A percentile compares a stretch with the other conserved stretches of the same genome.
These are phyloP conservation scores for Erythrobasidium hasegawianum DNA, from an alignment of 1,284 basidiomycete genomes.

Conservation along the genomic window DNA sequence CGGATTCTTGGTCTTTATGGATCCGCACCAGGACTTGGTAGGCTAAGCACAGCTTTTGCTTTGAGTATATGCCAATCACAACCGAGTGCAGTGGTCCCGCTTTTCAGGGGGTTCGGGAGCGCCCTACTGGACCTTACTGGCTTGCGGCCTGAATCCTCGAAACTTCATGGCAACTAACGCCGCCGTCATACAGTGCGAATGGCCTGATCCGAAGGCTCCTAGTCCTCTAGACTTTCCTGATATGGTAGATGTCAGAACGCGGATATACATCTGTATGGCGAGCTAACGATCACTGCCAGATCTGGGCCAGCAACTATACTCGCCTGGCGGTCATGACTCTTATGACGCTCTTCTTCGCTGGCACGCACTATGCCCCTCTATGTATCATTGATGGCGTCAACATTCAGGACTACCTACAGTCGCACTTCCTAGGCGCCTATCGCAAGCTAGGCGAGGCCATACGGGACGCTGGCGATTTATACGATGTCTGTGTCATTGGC, in stretches of 20 bases:
- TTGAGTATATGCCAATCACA: neutral
- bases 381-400: conserved; percentile 88
- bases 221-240: conserved; percentile 72
- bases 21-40: conserved; percentile 94
- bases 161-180: conserved; percentile 79
- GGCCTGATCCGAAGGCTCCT: conserved; percentile 60
- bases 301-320: conserved; percentile 95
- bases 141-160: conserved; percentile 84
- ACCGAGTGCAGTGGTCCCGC: conserved; percentile 77
- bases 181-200: conserved; percentile 85
- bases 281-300: conserved; percentile 41
- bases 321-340: conserved; percentile 82
- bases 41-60: conserved; percentile 47
- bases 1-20: conserved; percentile 89
- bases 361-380: conserved; percentile 79
- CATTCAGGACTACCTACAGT: conserved; percentile 90
- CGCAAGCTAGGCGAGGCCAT: conserved; percentile 72
- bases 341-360: conserved; percentile 93
- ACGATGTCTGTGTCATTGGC: conserved; percentile 84
- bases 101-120: conserved; percentile 95
- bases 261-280: neutral
- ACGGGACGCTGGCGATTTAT: conserved; percentile 64
- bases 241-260: conserved; percentile 58
- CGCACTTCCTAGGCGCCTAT: conserved; percentile 76
- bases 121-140: conserved; percentile 87